Conservation (phyloP, 306 rosid species). For the Macrotyloma uniflorum region DNA sequence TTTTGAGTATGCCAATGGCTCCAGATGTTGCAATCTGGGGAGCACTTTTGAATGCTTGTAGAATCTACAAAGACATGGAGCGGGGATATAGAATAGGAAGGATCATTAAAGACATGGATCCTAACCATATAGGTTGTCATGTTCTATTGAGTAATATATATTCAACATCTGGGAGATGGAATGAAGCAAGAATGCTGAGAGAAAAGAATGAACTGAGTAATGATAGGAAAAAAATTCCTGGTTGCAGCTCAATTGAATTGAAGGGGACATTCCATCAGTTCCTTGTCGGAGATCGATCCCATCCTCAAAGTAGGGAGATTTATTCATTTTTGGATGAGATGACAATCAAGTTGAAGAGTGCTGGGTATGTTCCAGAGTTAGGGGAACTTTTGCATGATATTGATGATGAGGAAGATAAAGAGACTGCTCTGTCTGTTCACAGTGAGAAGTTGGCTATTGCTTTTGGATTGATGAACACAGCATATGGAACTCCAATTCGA, state of each 20-base stretch:
- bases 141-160: conserved; percentile 66
- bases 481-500: conserved; percentile 56
- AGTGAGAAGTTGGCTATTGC: conserved; percentile 70
- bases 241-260: conserved; percentile 62
- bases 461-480: conserved; percentile 58
- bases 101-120: conserved; percentile 53
- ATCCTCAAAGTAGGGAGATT: conserved; percentile 48
- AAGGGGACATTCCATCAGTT: conserved; percentile 52
- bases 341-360: conserved; percentile 49
- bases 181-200: conserved; percentile 57
- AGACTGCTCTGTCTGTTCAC: conserved; percentile 53
- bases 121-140: conserved; percentile 62
- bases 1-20: conserved; percentile 60
- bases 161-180: conserved; percentile 68
- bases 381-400: conserved; percentile 55
- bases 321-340: conserved; percentile 56
- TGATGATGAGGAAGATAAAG: conserved; percentile 65
- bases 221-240: conserved; percentile 48
- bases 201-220: conserved; percentile 37
- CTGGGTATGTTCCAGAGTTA: conserved; percentile 54
- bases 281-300: conserved; percentile 57
- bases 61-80: conserved; percentile 66
- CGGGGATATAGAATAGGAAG: conserved; percentile 63
- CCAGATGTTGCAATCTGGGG: conserved; percentile 73
- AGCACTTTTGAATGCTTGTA: conserved; percentile 66